Evolutionary conservation across 352 stramenopile genomes (phyloP).

Genomic region (Globisporangium perplexum): DNA sequence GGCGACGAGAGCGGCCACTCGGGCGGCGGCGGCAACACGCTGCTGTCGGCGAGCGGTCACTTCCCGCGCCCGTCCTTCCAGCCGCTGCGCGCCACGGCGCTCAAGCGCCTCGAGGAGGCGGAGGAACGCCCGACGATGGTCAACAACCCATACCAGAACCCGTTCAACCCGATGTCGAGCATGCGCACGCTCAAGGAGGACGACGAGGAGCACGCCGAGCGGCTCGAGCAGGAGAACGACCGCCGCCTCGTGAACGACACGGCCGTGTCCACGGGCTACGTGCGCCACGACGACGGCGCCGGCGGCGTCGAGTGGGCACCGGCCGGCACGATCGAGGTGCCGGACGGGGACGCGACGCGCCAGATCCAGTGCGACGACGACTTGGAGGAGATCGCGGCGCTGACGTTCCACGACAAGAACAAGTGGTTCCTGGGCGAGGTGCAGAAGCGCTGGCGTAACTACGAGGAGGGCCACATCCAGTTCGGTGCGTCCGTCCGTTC

Average conservation of each 20-base stretch:
- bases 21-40: conserved; percentile 11
- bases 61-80: conserved; percentile 48
- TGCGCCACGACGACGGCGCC: background rate
- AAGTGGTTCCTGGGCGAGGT: conserved; percentile 80
- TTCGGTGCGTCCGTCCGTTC: conserved; percentile 43
- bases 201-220: conserved; percentile 20
- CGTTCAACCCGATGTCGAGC: conserved; percentile 53
- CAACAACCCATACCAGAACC: conserved; percentile 58
- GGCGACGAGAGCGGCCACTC: conserved; percentile 47
- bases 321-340: conserved; percentile 51
- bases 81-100: conserved; percentile 3
- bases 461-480: conserved; percentile 73
- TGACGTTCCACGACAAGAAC: conserved; percentile 75
- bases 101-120: conserved; percentile 37
- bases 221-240: background rate
- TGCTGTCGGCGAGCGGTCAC: conserved; percentile 30
- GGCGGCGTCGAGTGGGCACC: conserved; percentile 25
- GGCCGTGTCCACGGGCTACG: conserved; percentile 36
- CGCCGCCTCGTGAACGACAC: conserved; percentile 28
- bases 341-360: conserved; percentile 21
- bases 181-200: conserved; percentile 52
- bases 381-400: conserved; percentile 54
- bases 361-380: conserved; percentile 52
- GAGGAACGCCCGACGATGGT: conserved; percentile 60
- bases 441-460: conserved; percentile 64